Evolutionary conservation across 495 filamentous ascomycete genomes (phyloP), one percentile per base, ranked within the genome.

Genomic region (Tricharina praecox): DNA sequence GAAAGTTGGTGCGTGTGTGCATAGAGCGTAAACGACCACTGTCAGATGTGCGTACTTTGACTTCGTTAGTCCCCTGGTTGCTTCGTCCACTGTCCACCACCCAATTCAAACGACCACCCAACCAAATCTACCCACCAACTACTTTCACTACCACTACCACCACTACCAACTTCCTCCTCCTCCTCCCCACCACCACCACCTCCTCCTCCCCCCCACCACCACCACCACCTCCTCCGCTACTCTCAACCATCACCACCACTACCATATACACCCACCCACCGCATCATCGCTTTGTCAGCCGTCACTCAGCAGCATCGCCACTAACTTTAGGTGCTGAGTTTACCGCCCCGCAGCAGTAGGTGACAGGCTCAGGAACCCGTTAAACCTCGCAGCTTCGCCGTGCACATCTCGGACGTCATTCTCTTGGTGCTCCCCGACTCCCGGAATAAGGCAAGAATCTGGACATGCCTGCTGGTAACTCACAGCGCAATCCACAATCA

Each of bases 381-480:
- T 42, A 10, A 20, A 9, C 4, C 39, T 7, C 20, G 19, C 39
- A 42, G 39, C 10, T 18, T 9, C 7, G 10, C 20, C 39, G 19
- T 42, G 4, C 39, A 24, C 20, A 8, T 11, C 40, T 3, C 21
- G 40, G 37, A 40, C 37, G 37, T 20, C 37, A 40, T 15, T 40
- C 18, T 20, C n/a, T 26, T 20, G 40, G 21, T 20, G 21, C 40
- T 23, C 40, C 40, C 26, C 40, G 40, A 43, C 40, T 25, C 18
- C n/a, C 40, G 40, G 40, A 24, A 26, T 26, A 25, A 43, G 20
- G 24, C 24, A 46, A 33, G 35, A 46, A 46, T 46, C 20, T 34
- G 45, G 45, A 48, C 20, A 63, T 59, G 61, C 51, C 62, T 61
- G 39, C 59, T 56, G 56, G 45, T 44, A 33, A 48, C 35, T 47